Base-by-base conservation (phyloP, 768 basidiomycete genomes). In the Pulveroboletus sp. region DNA sequence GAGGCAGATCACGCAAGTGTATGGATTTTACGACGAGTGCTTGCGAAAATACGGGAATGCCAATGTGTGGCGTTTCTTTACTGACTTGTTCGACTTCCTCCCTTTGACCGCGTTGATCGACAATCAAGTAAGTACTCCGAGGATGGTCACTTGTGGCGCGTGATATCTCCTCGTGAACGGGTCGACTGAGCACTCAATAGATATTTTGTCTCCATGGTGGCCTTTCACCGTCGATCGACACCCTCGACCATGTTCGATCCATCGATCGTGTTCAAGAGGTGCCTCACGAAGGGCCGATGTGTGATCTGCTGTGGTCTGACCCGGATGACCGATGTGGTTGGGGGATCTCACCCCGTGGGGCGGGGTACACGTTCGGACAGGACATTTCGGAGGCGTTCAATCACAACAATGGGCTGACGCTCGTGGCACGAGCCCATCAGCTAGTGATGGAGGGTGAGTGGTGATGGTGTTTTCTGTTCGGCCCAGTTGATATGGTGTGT, bases 251-350 rank as follows among this genome's bases (percentile, higher is more conserved):
- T 65, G 95, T 99, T 57, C 91, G 96, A 55, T 86, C 92, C 43
- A 97, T 99, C 66, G 96, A 99, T 76, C 89, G 96, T 48, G 93
- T 97, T 59, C 96, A 99, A 71, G 96, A 99, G 67, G 96, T 99
- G 3, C 96, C 96, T 5, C 96, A 99, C 71, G 96, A 99, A 74
- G 96, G 96, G 4, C 96, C 96, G 17, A 99, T 99, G 96, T 99
- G 96, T 65, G 96, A 99, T 72, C 77, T 99, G 48, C 80, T 99
- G 54, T 99, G 96, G 96, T 97, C 94, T 45, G 96, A 99, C 71
- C 96, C 96, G 32, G 96, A 99, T 68, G 96, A 98, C 73, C 89
- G 95, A 49, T 96, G 93, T 68, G 96, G 96, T 39, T 99, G 96
- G 96, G 96, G 96, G 30, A 97, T 98, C 62, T 95, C 93, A 62